These are phyloP conservation scores for Linnemannia schmuckeri DNA, from an alignment of 192 early-diverging fungal genomes.

Conservation along the genomic window DNA sequence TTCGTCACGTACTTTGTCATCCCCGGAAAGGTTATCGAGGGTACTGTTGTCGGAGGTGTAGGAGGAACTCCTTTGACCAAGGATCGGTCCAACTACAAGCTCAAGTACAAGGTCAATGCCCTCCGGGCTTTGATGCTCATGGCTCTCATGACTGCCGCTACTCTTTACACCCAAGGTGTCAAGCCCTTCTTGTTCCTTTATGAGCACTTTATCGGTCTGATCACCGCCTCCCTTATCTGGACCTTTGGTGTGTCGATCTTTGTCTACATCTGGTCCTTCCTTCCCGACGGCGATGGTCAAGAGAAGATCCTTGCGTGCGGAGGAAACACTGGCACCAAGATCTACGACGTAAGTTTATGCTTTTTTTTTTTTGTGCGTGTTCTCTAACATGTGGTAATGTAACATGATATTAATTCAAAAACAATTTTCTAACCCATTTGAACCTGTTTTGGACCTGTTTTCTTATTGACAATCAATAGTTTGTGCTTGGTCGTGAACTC, in stretches of 20 bases:
- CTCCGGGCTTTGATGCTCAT: slow-evolving; percentile 73
- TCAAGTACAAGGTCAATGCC: slow-evolving; percentile 91
- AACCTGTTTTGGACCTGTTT: neutral
- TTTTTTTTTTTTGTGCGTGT: neutral
- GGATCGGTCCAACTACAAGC: slow-evolving; percentile 77
- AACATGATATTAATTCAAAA: neutral
- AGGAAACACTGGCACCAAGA: slow-evolving; percentile 90
- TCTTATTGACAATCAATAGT: slow-evolving; percentile 53
- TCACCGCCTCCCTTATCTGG: slow-evolving; percentile 76
- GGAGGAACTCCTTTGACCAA: slow-evolving; percentile 55
- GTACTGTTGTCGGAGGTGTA: slow-evolving; percentile 58
- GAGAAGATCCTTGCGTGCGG: slow-evolving; percentile 79
- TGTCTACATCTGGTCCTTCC: slow-evolving; percentile 85
- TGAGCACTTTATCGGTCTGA: slow-evolving; percentile 82
- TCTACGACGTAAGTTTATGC: slow-evolving; percentile 79
- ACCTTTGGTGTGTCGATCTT: slow-evolving; percentile 72
- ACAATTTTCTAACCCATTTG: neutral
- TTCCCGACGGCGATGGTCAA: slow-evolving; percentile 54
- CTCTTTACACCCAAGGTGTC: slow-evolving; percentile 63
- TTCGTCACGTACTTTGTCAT: slow-evolving; percentile 73
- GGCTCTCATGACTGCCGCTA: slow-evolving; percentile 53
- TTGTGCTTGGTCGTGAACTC: slow-evolving; percentile 96
- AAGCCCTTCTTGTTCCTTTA: slow-evolving; percentile 84
- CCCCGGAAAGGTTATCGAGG: slow-evolving; percentile 75
- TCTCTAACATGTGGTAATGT: neutral